Evolutionary conservation across 2,329 filamentous ascomycete species (phyloP).

Genomic region (Cercospora sojina): DNA sequence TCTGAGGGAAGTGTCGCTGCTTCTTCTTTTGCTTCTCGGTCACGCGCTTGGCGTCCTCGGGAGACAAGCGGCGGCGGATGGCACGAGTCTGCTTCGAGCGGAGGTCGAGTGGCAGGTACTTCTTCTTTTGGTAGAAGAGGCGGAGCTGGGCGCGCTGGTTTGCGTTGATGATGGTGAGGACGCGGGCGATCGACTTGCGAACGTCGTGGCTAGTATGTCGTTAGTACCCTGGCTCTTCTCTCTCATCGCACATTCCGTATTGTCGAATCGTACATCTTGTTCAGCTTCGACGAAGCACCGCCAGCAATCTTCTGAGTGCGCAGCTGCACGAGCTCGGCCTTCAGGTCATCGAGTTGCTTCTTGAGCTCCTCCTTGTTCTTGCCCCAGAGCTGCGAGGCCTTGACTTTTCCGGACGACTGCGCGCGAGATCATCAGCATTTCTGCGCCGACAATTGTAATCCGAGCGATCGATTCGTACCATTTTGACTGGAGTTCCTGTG

Average conservation of each 20-base stretch:
- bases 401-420: constrained; percentile 73
- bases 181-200: constrained; percentile 98
- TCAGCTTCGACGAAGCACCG: constrained; percentile 92
- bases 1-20: constrained; percentile 91
- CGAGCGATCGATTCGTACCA: constrained; percentile 29
- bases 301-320: constrained; percentile 96
- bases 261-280: constrained; percentile 74
- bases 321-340: constrained; percentile 93
- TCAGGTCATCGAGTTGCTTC: constrained; percentile 92
- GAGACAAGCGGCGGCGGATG: constrained; percentile 91
- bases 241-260: constrained; percentile 1
- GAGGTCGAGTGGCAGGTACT: constrained; percentile 98
- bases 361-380: constrained; percentile 99
- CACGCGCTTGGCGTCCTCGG: constrained; percentile 79
- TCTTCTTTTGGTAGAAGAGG: constrained; percentile 99
- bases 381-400: constrained; percentile 94
- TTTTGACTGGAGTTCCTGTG: constrained; percentile 28
- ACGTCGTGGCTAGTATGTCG: constrained; percentile 75
- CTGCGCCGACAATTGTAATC: constrained; percentile 1
- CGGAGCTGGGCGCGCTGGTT: constrained; percentile 98
- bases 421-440: constrained; percentile 21
- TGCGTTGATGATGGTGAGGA: constrained; percentile 99
- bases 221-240: constrained; percentile 18
- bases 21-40: constrained; percentile 98
- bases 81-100: constrained; percentile 97